Conservation (phyloP, 352 stramenopile species). For the Pythium volutum region DNA sequence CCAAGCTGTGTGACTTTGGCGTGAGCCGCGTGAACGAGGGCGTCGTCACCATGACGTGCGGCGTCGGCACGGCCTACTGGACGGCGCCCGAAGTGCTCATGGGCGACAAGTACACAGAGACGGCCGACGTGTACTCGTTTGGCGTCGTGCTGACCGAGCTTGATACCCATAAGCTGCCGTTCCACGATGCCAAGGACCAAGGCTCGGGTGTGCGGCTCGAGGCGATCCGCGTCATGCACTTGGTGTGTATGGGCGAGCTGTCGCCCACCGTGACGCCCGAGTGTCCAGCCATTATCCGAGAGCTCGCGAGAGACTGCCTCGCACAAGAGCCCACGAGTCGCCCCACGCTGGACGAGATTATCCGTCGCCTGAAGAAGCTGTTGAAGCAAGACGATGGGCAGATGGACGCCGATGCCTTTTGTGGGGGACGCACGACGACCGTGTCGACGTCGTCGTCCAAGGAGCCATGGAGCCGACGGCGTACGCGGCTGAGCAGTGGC, state of each 20-base stretch:
- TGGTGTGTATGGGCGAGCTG: conserved; percentile 28
- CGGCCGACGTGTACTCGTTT: conserved; percentile 35
- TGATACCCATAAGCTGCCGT: conserved; percentile 30
- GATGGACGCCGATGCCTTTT: background rate
- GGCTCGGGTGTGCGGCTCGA: conserved; percentile 15
- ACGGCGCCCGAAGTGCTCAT: conserved; percentile 43
- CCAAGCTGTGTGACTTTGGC: conserved; percentile 45
- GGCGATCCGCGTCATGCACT: conserved; percentile 23
- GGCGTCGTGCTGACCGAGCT: conserved; percentile 35
- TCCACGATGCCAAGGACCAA: conserved; percentile 18
- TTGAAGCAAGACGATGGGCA: background rate
- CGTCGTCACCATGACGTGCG: conserved; percentile 33
- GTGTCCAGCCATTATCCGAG: conserved; percentile 23
- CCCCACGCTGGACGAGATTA: conserved; percentile 30
- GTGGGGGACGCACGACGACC: background rate
- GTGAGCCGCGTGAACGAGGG: conserved; percentile 24
- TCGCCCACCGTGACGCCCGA: conserved; percentile 20
- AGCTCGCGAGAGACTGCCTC: conserved; percentile 27
- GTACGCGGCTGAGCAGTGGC: conserved; percentile 13
- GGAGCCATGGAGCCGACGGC: background rate
- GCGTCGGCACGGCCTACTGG: conserved; percentile 39
- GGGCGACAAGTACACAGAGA: conserved; percentile 36
- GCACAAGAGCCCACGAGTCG: conserved; percentile 24
- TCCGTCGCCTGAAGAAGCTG: conserved; percentile 13
- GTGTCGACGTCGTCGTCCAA: background rate